Percentiles rank a stretch among this genome's conserved stretches.
phyloP scores from a whole-genome alignment of 441 rosid genomes.

The Manihot esculenta region DNA sequence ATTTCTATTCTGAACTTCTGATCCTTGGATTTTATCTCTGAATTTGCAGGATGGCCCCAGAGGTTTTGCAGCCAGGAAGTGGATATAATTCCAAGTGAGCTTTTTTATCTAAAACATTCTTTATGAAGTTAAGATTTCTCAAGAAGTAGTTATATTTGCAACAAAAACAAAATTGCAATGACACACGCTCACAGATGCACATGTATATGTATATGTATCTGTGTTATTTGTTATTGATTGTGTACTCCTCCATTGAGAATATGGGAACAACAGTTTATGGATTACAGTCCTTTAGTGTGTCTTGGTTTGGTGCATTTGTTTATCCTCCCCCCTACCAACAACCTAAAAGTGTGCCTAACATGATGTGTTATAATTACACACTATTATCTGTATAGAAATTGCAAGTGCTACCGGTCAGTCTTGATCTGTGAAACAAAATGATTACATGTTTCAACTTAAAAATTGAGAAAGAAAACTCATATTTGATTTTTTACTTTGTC shows the following conservation, averaged over 20 bases:
- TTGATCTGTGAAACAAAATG: slow-evolving; percentile 3
- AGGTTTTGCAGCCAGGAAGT: slow-evolving; percentile 98
- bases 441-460: neutral
- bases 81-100: slow-evolving; percentile 98
- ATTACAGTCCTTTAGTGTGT: neutral
- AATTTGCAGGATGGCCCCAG: slow-evolving; percentile 95
- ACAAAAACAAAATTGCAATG: neutral
- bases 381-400: too few relatives aligned
- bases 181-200: too few relatives aligned
- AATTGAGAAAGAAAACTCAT: slow-evolving; percentile 7
- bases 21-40: slow-evolving; percentile 21
- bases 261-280: neutral
- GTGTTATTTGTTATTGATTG: neutral
- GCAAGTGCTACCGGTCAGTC: too few relatives aligned
- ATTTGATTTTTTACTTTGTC: slow-evolving; percentile 18
- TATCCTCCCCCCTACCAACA: neutral
- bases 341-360: neutral
- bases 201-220: too few relatives aligned
- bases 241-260: neutral
- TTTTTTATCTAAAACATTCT: slow-evolving; percentile 6
- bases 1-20: neutral
- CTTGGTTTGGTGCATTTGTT: neutral
- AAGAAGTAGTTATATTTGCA: neutral
- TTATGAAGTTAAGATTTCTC: slow-evolving; percentile 8
- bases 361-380: too few relatives aligned